phyloP scores from a whole-genome alignment of 768 basidiomycete species.

The Pleurotus sapidus region DNA sequence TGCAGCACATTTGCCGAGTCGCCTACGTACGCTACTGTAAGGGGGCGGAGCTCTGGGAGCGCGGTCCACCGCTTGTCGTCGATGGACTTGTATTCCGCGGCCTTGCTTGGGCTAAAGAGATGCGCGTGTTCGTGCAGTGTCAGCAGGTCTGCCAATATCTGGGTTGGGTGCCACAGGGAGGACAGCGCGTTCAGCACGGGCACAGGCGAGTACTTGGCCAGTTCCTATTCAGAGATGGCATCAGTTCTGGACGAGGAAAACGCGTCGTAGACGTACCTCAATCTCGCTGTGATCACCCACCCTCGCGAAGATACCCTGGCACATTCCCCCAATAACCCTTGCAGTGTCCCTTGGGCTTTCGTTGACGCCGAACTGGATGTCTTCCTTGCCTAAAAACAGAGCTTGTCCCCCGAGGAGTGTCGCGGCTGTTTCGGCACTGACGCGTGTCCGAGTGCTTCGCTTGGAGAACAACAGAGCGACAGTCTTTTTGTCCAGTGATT shows the following conservation, averaged over 20 bases:
- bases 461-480: slow-evolving; percentile 92
- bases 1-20: slow-evolving; percentile 95
- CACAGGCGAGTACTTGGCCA: slow-evolving; percentile 86
- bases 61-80: no score
- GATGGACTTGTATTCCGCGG: slow-evolving; percentile 1
- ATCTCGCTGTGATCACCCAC: slow-evolving; percentile 92
- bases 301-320: slow-evolving; percentile 94
- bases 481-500: slow-evolving; percentile 77
- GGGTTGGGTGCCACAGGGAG: slow-evolving; percentile 94
- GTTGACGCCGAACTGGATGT: slow-evolving; percentile 96
- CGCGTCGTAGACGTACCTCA: slow-evolving; percentile 53
- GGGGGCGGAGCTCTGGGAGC: slow-evolving; percentile 59
- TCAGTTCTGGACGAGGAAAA: slow-evolving; percentile 1
- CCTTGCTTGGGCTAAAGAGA: slow-evolving; percentile 35
- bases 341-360: slow-evolving; percentile 84
- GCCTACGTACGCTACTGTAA: slow-evolving; percentile 92
- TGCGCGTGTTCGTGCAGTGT: slow-evolving; percentile 79
- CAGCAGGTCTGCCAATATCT: slow-evolving; percentile 89
- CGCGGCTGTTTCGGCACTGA: slow-evolving; percentile 84
- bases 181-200: slow-evolving; percentile 97
- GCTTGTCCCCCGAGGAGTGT: slow-evolving; percentile 82
- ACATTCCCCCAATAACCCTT: slow-evolving; percentile 90
- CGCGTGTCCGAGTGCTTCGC: slow-evolving; percentile 87
- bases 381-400: slow-evolving; percentile 84
- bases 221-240: slow-evolving; percentile 55